These are phyloP conservation scores for Alternaria conjuncta DNA, from an alignment of 2,329 filamentous ascomycete species.

Conservation along the genomic window DNA sequence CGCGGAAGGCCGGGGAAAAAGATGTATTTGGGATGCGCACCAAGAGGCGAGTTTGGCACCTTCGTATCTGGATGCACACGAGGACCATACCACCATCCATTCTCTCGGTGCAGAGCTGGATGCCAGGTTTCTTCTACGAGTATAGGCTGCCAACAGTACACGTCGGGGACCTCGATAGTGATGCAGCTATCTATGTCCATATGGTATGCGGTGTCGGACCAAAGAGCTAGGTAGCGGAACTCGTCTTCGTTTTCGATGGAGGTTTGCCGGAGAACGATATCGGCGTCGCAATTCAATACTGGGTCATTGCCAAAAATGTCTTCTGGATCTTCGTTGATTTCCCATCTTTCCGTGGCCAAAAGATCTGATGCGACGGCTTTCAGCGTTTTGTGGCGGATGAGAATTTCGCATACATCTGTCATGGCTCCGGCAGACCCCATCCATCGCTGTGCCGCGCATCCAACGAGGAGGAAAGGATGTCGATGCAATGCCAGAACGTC, in stretches of 20 bases:
- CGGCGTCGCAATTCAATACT: neutral
- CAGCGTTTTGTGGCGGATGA: neutral
- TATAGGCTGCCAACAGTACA: conserved; percentile 6
- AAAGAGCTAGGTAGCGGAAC: neutral
- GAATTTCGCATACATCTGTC: neutral
- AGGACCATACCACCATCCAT: conserved; percentile 13
- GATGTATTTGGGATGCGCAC: neutral
- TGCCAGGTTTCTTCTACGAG: conserved; percentile 15
- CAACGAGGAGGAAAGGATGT: neutral
- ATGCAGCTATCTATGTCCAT: neutral
- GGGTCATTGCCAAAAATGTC: neutral
- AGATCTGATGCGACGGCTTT: neutral
- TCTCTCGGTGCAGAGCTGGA: conserved; percentile 2
- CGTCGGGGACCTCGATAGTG: neutral
- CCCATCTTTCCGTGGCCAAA: neutral
- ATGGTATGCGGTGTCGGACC: neutral
- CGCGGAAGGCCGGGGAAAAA: neutral
- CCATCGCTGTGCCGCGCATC: neutral
- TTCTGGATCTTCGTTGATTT: neutral
- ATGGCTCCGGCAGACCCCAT: neutral
- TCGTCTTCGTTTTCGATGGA: neutral
- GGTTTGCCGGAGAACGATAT: neutral
- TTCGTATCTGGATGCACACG: conserved; percentile 4
- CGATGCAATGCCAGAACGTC: neutral
- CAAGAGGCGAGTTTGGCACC: neutral